Base-by-base conservation (phyloP, 805 yeast species). In the Hanseniaspora guilliermondii region DNA sequence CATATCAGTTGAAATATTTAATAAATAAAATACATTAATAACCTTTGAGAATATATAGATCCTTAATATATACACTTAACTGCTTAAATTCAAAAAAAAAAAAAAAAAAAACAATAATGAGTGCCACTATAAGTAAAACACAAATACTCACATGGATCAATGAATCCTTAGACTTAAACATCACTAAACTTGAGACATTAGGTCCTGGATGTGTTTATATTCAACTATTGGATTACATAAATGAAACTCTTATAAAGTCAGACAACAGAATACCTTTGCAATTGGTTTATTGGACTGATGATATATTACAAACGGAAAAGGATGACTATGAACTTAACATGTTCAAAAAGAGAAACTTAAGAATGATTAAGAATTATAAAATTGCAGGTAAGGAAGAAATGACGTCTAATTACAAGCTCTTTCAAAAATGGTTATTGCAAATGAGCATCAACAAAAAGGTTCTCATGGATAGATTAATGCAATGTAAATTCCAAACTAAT, bases 201-300 rank as follows among this genome's bases (percentile, higher is more conserved):
- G 99, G 99, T 17, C 79, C 85, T 2, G 99, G 99, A 2, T 96
- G 96, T 0, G 91, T 87, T 0, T 91, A 87, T 65, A 88, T 97
- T 67, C 96, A 89, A 70, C 76, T 93, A 39, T 74, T 91, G 72
- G 97, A 93, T 67, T 79, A 88, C 7, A 80, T 93, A 9, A 96
- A 87, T 60, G 75, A 93, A 19, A 93, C 96, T 1, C 77, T 91
- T 83, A 63, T 70, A 48, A 79, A 82, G 60, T 27, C 36, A 80
- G 38, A 36, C 1, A 30, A 3, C 22, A 42, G 27, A 30, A 25
- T 52, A 3, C 49, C 55, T 6, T 33, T 52, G 35, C 35, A 44
- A 7, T 44, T 42, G 22, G 55, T 52, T 2, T 44, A 52, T 16
- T 52, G 55, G 55, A 52, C 55, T 12, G 39, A 19, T 4, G 55